phyloP scores from a whole-genome alignment of 371 early-diverging fungal species.

The Mycotypha africana region DNA sequence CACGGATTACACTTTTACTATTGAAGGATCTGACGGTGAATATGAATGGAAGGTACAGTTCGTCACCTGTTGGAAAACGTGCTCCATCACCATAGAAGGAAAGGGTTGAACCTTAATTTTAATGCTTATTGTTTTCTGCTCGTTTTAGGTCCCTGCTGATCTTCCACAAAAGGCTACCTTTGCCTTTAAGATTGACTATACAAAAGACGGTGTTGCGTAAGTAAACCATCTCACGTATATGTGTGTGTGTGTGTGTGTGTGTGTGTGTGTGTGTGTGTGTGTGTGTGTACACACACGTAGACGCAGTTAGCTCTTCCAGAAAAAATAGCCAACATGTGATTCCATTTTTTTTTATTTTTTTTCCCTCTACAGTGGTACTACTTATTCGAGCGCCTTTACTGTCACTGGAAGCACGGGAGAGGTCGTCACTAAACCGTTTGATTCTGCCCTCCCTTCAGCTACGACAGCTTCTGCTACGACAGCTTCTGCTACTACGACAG shows the following conservation, averaged over 20 bases:
- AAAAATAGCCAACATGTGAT: no score
- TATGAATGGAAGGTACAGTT: constrained; percentile 23
- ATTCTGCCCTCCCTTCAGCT: neutral
- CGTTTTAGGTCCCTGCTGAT: constrained; percentile 13
- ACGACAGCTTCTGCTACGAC: neutral
- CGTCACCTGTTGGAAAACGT: constrained; percentile 3
- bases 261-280: no score
- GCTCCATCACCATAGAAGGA: constrained; percentile 1
- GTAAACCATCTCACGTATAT: no score
- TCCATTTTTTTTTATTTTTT: neutral
- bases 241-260: no score
- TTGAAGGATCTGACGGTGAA: constrained; percentile 14
- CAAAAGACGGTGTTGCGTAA: constrained; percentile 14
- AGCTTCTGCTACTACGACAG: constrained; percentile 1
- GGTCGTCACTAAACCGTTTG: constrained; percentile 8
- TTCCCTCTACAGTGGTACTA: constrained; percentile 2
- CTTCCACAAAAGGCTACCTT: constrained; percentile 19
- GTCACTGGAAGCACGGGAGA: constrained; percentile 10
- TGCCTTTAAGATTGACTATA: constrained; percentile 13
- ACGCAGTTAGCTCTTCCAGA: no score
- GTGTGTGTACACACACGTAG: no score
- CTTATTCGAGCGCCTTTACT: constrained; percentile 18
- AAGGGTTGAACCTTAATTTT: neutral
- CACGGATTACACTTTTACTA: constrained; percentile 5
- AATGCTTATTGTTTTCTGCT: no score